phyloP scores from a whole-genome alignment of 2,329 filamentous ascomycete species.

The Apiospora hydei region DNA sequence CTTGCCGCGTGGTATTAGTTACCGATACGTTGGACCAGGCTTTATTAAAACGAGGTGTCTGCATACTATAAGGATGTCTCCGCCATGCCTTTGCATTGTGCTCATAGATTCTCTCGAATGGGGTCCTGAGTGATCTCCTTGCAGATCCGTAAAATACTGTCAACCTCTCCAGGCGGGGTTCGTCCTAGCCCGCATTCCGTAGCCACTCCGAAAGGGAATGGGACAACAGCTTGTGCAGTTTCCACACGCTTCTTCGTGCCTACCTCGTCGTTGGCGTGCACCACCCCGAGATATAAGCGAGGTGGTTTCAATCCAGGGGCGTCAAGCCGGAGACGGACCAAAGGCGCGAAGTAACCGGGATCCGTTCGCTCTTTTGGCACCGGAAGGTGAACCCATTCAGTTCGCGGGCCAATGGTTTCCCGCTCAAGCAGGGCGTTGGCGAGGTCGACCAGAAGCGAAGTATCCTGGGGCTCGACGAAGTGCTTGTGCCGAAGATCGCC shows the following conservation, averaged over 20 bases:
- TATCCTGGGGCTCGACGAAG: conserved; percentile 31
- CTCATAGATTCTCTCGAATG: neutral
- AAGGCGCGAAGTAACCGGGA: conserved; percentile 34
- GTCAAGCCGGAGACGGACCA: conserved; percentile 32
- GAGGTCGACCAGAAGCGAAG: conserved; percentile 29
- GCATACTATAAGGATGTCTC: no score
- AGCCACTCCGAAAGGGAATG: conserved; percentile 36
- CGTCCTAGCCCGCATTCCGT: conserved; percentile 38
- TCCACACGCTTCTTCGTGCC: conserved; percentile 36
- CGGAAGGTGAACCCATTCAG: conserved; percentile 38
- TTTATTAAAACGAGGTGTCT: no score
- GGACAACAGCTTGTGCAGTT: conserved; percentile 31
- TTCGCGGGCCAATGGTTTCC: conserved; percentile 31
- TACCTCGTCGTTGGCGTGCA: conserved; percentile 36
- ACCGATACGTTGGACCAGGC: no score
- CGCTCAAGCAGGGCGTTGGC: conserved; percentile 35
- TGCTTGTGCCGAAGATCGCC: conserved; percentile 35
- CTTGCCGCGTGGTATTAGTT: no score
- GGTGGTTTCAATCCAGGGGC: conserved; percentile 29
- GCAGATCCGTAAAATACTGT: conserved; percentile 35
- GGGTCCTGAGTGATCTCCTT: conserved; percentile 32
- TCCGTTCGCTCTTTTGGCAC: conserved; percentile 37
- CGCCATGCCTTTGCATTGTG: no score
- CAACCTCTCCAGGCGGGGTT: conserved; percentile 36
- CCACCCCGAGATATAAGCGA: conserved; percentile 35